Percentiles rank a stretch among this genome's conserved stretches.
phyloP scores from a whole-genome alignment of 2,329 filamentous ascomycete species.

The Fusarium subtropicale region DNA sequence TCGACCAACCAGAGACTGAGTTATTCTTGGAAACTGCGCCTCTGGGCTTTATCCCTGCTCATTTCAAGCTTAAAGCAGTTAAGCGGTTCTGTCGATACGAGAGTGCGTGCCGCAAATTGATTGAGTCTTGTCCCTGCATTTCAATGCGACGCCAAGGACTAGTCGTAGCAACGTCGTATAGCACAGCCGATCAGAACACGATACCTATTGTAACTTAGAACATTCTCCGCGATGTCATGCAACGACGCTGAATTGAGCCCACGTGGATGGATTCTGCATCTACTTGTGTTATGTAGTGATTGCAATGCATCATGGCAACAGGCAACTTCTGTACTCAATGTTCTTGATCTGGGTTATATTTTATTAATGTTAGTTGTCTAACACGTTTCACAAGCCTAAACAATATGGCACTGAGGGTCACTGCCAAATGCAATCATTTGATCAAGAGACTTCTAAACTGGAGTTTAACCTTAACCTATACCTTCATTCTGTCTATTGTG shows the following conservation, averaged over 20 bases:
- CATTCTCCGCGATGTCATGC: not conserved
- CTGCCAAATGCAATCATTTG: not conserved
- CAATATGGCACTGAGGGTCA: not conserved
- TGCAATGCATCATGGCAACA: not conserved
- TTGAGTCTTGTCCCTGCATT: not conserved
- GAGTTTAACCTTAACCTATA: not conserved
- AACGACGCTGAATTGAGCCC: not conserved
- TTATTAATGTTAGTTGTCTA: not conserved
- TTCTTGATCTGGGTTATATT: too few species aligned
- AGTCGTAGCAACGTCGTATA: constrained; percentile 17
- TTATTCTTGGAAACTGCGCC: constrained; percentile 18
- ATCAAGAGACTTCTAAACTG: not conserved
- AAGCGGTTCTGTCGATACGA: constrained; percentile 23
- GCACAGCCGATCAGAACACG: constrained; percentile 7
- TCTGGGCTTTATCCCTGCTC: not conserved
- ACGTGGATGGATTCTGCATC: not conserved
- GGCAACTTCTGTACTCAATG: not conserved
- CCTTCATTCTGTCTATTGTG: not conserved
- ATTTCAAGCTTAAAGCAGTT: constrained; percentile 3
- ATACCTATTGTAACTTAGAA: not conserved
- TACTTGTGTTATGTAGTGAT: not conserved
- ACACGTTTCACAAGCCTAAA: not conserved
- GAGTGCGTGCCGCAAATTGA: not conserved
- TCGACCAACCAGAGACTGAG: not conserved
- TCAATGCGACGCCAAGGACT: not conserved